These are phyloP conservation scores for Tremella yokohamensis DNA, from an alignment of 768 basidiomycete genomes.

Conservation along the genomic window DNA sequence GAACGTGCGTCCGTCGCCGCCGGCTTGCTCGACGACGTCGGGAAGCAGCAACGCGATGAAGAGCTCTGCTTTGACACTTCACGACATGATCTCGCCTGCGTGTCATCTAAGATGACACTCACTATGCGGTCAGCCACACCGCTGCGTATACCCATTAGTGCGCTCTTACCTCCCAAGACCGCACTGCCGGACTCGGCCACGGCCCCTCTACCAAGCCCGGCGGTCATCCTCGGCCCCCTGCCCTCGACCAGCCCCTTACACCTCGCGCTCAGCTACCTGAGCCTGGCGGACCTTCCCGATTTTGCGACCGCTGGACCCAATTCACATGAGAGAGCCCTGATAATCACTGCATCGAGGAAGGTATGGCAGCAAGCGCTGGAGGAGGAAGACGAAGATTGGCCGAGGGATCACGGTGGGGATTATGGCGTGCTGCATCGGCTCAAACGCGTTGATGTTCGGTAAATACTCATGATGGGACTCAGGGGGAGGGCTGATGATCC, in stretches of 20 bases:
- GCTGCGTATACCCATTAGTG: background rate
- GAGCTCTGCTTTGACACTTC: no score
- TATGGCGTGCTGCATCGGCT: constrained; percentile 21
- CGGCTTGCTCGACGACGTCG: no score
- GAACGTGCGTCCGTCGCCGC: no score
- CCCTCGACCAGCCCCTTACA: constrained; percentile 31
- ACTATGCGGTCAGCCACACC: background rate
- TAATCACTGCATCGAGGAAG: constrained; percentile 27
- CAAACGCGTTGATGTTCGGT: constrained; percentile 37
- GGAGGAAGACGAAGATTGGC: constrained; percentile 42
- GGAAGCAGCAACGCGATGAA: no score
- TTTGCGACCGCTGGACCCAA: constrained; percentile 4
- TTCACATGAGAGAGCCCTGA: constrained; percentile 17
- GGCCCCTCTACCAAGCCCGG: constrained; percentile 10
- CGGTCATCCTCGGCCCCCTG: constrained; percentile 29
- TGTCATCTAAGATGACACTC: no score
- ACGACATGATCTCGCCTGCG: no score
- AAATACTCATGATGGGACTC: background rate
- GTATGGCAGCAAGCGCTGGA: constrained; percentile 19
- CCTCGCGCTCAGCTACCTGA: constrained; percentile 32
- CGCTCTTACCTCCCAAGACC: background rate
- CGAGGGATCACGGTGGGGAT: constrained; percentile 26
- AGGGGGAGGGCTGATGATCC: background rate
- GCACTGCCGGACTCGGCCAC: background rate
- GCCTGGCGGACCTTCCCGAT: constrained; percentile 22